phyloP scores from a whole-genome alignment of 306 rosid genomes.

The Betula pendula region DNA sequence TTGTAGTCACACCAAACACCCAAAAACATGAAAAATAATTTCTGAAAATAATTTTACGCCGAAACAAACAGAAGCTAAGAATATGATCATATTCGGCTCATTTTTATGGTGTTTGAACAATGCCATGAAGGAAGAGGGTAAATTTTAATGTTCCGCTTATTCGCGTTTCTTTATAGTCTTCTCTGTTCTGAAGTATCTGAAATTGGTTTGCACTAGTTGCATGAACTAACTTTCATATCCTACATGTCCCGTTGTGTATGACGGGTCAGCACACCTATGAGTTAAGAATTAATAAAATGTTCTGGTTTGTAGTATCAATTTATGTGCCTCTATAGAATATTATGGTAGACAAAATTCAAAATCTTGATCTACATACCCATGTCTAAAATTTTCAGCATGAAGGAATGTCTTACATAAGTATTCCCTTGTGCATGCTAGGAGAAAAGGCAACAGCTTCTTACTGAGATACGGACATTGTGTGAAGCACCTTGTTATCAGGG shows the following conservation, averaged over 20 bases:
- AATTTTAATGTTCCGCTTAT: neutral
- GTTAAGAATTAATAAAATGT: neutral
- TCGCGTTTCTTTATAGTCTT: no score
- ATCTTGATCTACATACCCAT: neutral
- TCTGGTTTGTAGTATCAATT: neutral
- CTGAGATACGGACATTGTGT: slow-evolving; percentile 91
- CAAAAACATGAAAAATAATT: no score
- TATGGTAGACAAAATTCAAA: neutral
- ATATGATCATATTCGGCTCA: neutral
- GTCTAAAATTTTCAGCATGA: neutral
- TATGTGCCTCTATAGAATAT: neutral
- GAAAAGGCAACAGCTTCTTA: slow-evolving; percentile 94
- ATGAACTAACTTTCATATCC: neutral
- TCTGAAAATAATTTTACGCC: no score
- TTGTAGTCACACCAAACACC: no score
- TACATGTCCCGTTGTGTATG: neutral
- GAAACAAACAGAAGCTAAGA: no score
- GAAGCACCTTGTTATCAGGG: slow-evolving; percentile 95
- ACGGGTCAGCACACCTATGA: neutral
- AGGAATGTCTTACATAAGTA: neutral
- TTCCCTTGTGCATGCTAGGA: slow-evolving; percentile 54
- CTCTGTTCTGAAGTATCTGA: no score
- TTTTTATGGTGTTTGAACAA: neutral
- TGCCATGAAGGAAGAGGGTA: neutral
- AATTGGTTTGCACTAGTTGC: neutral